Base-by-base conservation (phyloP, 345 rosid genomes). In the Arabidopsis arenosa region DNA sequence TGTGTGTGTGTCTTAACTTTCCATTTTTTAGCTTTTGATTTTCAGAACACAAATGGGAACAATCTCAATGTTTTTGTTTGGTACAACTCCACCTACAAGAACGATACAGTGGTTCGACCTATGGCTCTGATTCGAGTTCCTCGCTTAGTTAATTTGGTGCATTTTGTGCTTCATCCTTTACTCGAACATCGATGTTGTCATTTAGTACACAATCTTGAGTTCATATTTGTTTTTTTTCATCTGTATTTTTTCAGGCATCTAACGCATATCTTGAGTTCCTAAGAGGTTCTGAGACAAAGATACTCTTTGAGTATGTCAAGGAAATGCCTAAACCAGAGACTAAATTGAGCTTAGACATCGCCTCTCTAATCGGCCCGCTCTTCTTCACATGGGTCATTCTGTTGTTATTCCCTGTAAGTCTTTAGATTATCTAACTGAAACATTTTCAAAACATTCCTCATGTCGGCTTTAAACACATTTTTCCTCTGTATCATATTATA, bases 381-480 rank as follows among this genome's bases (percentile, higher is more conserved):
- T 92, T 95, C 89, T 95, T 88, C 75, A 73, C 78, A 54, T 79
- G 79, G 82, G 82, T 79, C 72, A 79, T 74, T 62, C 33, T 79
- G 33, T 90, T 86, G 70, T 87, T 90, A 58, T 95, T 95, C 77
- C 96, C 97, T 45, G 99, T 93, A 83, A 92, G 97, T 80, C 66
- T 35, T 61, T 35, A 37, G 33, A 69, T 28, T 39, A 0, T 63
- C 40, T 28, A 21, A 62, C 4, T 35, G 30, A 17, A 59, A 66
- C 36, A 41, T 39, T 65, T 32, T 5, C 12, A 28, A 49, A 78
- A 11, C 59, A 60, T 41, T 47, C 8, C n/a, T 79, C 33, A 63
- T 61, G 43, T 61, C 30, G 13, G 45, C 70, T 21, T 18, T 36
- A 53, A 45, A n/a, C 9, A 1, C 15, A 43, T 7, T 43, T 43